phyloP scores from a whole-genome alignment of 495 filamentous ascomycete genomes.

The Podospora sp. region DNA sequence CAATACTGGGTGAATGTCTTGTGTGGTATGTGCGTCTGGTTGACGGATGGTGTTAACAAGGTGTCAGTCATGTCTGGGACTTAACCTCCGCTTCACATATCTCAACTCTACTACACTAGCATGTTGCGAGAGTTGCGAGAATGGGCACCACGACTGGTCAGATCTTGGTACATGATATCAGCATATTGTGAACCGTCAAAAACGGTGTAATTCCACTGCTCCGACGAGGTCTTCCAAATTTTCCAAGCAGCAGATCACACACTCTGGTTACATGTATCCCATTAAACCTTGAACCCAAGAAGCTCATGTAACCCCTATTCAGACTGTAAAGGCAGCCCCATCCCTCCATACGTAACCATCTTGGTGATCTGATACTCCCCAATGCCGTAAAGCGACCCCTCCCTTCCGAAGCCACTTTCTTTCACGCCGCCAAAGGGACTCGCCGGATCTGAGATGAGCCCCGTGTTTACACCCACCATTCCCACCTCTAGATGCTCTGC shows the following conservation, averaged over 20 bases:
- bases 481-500: slow-evolving; percentile 86
- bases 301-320: not conserved
- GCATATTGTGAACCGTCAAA: no score
- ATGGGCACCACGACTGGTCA: no score
- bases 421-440: slow-evolving; percentile 94
- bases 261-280: no score
- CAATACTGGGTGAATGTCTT: not conserved
- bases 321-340: slow-evolving; percentile 56
- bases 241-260: no score
- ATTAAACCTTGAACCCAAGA: no score
- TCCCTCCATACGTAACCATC: slow-evolving; percentile 82
- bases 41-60: no score
- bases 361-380: slow-evolving; percentile 88
- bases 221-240: no score
- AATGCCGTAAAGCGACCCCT: slow-evolving; percentile 89
- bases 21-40: not conserved
- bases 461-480: slow-evolving; percentile 89
- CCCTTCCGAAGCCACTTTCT: slow-evolving; percentile 86
- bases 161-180: no score
- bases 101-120: not conserved
- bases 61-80: no score
- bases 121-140: no score
- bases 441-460: slow-evolving; percentile 78
- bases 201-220: no score
- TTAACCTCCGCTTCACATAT: no score